Evolutionary conservation across 2,329 filamentous ascomycete species (phyloP), one percentile per base, ranked within the genome.

Genomic region (Monosporascus sp.): DNA sequence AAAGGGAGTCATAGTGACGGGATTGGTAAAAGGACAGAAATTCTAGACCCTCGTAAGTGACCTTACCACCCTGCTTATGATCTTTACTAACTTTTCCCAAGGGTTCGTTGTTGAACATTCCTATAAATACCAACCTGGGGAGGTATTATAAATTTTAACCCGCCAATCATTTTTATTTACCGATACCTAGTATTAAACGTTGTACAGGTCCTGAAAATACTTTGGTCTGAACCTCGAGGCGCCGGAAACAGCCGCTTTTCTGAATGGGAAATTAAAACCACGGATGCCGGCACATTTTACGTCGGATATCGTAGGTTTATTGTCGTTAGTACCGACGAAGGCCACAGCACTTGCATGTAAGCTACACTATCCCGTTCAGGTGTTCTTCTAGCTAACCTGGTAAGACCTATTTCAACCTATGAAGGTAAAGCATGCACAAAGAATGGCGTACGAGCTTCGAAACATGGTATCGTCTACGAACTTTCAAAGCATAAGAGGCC

Each of bases 261-360:
- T n/a, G 67, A 69, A 11, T 62, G 67, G 5, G 69, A 65, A 31
- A 67, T 68, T 24, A 67, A 66, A 47, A 70, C 71, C 31, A 64
- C 64, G 37, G 67, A 67, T 45, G 65, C 68, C 16, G 69, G 70
- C 8, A 67, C 65, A 16, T 76, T 81, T 43, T 78, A 78, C 54
- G 68, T 76, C 19, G 77, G 78, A 1, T 75, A 79, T 51, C 74
- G 80, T 5, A 76, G 80, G 3, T 84, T 83, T 52, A 76, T 84
- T 41, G 74, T 84, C 4, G 70, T 82, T 17, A 73, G 69, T 1
- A 79, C 74, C 48, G 74, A 78, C 26, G 69, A 73, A 19, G 80
- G 80, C 2, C 77, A 82, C 55, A 79, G 76, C 56, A 76, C 73
- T 24, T 82, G 80, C 70, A 77, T 84, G 79, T 83, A 73, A 72